Evolutionary conservation across 352 stramenopile species (phyloP).

Genomic region (Aphanomyces astaci): DNA sequence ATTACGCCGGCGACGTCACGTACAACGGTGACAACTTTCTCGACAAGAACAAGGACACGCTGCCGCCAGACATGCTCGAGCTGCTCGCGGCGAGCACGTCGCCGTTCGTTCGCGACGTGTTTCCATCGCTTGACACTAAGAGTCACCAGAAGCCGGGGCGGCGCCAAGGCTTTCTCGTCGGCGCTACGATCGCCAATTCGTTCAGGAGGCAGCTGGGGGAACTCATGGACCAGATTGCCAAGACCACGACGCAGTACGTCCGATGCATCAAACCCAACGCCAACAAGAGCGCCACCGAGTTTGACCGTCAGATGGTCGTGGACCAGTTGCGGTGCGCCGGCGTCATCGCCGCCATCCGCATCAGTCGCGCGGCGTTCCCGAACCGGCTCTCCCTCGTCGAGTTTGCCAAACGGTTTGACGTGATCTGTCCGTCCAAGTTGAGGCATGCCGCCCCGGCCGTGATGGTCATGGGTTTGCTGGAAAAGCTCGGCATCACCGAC

Average conservation of each 20-base stretch:
- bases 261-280: conserved; percentile 83
- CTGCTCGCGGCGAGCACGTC: not conserved
- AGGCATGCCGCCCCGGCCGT: conserved; percentile 42
- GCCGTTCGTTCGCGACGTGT: conserved; percentile 1
- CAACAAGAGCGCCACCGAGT: conserved; percentile 45
- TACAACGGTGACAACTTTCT: conserved; percentile 72
- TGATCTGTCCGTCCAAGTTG: conserved; percentile 67
- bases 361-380: conserved; percentile 65
- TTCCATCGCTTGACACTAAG: not conserved
- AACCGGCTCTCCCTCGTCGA: conserved; percentile 69
- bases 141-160: conserved; percentile 46
- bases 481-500: conserved; percentile 38
- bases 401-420: conserved; percentile 75
- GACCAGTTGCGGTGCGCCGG: conserved; percentile 71
- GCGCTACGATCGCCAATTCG: conserved; percentile 18
- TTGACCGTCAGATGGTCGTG: conserved; percentile 69
- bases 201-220: conserved; percentile 60
- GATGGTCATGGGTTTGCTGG: conserved; percentile 65
- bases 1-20: conserved; percentile 76
- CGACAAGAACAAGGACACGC: conserved; percentile 79
- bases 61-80: conserved; percentile 15
- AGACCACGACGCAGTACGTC: conserved; percentile 73
- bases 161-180: conserved; percentile 41
- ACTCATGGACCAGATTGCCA: conserved; percentile 66
- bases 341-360: conserved; percentile 73